Percentiles rank a stretch among this genome's conserved stretches.
Evolutionary conservation across 495 filamentous ascomycete genomes (phyloP).

Genomic region (Penicillium manginii): DNA sequence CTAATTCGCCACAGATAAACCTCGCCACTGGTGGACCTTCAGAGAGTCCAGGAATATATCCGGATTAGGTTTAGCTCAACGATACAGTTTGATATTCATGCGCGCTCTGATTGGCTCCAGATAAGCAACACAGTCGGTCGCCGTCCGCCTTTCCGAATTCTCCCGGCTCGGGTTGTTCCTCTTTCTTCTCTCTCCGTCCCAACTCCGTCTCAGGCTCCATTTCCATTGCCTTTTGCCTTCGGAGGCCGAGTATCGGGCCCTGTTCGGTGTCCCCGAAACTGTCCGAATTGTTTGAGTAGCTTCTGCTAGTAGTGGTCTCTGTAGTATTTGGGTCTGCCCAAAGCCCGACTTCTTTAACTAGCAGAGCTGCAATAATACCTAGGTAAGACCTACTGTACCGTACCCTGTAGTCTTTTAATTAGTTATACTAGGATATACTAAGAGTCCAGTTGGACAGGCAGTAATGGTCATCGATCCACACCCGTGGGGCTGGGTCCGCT

Average conservation of each 20-base stretch:
- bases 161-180: not conserved
- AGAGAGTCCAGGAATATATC: not conserved
- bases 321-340: too few relatives aligned
- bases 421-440: too few relatives aligned
- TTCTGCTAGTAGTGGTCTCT: too few relatives aligned
- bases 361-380: too few relatives aligned
- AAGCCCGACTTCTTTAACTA: too few relatives aligned
- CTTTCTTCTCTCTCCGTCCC: not conserved
- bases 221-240: conserved; percentile 1
- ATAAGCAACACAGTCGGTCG: conserved; percentile 1
- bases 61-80: not conserved
- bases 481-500: conserved; percentile 5
- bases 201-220: too few relatives aligned
- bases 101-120: not conserved
- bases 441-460: not conserved
- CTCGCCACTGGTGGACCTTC: conserved; percentile 10
- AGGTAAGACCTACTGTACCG: too few relatives aligned
- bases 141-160: not conserved
- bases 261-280: not conserved
- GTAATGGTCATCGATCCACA: conserved; percentile 4
- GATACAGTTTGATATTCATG: conserved; percentile 5
- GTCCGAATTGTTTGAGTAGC: not conserved
- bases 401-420: too few relatives aligned
- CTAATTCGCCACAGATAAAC: conserved; percentile 23
- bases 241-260: conserved; percentile 4